phyloP scores from a whole-genome alignment of 2,329 filamentous ascomycete genomes.

The Nemania diffusa region DNA sequence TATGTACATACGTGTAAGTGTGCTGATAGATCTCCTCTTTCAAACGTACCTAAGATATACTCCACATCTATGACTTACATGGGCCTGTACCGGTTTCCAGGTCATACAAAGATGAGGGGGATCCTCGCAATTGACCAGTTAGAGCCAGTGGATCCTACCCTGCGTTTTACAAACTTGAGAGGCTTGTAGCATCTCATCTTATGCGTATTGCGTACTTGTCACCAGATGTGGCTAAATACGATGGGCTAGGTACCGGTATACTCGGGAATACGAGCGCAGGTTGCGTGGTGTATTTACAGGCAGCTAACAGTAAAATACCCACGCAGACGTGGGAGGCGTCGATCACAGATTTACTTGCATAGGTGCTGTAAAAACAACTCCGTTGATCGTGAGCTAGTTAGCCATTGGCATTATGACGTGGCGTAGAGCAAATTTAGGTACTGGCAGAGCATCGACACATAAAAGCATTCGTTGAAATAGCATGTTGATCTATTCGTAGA shows the following conservation, averaged over 20 bases:
- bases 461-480: not conserved
- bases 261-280: not conserved
- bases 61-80: conserved; percentile 15
- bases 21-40: not conserved
- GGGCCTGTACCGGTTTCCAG: not conserved
- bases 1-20: no score
- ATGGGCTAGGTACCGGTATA: no score
- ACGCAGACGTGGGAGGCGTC: not conserved
- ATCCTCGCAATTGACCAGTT: not conserved
- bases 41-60: not conserved
- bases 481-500: conserved; percentile 26
- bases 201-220: no score
- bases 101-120: conserved; percentile 9
- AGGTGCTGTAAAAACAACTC: not conserved
- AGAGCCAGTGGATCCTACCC: not conserved
- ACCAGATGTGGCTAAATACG: no score
- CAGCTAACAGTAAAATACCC: not conserved
- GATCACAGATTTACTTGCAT: not conserved
- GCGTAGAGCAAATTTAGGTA: not conserved
- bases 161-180: not conserved
- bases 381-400: not conserved
- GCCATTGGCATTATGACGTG: not conserved
- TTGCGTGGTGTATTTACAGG: not conserved
- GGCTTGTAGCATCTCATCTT: not conserved
- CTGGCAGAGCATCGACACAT: not conserved